A percentile compares a stretch with the other conserved stretches of the same genome.
Conservation (phyloP, 2,329 filamentous ascomycete species). For the Botrytis medusae region DNA sequence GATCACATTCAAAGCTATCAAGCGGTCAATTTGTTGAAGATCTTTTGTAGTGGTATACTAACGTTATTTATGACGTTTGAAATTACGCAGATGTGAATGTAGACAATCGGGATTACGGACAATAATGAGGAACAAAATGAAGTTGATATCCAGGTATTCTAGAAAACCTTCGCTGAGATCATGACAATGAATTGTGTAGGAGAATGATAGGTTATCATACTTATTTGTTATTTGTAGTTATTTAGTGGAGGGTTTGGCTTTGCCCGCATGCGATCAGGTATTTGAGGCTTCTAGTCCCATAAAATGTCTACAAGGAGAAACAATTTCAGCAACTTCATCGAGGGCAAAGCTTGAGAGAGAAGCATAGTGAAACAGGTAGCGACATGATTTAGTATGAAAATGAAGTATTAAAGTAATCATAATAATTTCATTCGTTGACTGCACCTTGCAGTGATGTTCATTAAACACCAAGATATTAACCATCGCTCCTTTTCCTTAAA, state of each 20-base stretch:
- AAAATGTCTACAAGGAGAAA: not conserved
- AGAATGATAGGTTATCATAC: not conserved
- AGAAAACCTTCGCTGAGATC: not conserved
- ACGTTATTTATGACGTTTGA: not conserved
- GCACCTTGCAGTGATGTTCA: not conserved
- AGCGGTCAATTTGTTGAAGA: not conserved
- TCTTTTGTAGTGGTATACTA: not conserved
- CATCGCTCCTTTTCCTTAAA: constrained; percentile 25
- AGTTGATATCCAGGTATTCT: not conserved
- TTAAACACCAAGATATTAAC: not conserved
- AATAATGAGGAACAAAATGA: not conserved
- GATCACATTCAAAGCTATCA: not conserved
- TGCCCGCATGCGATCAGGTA: not conserved
- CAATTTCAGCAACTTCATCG: not conserved
- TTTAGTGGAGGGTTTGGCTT: not conserved
- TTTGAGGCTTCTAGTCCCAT: not conserved
- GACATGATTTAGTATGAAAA: not conserved
- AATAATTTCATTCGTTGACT: not conserved
- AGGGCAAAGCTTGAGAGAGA: not conserved
- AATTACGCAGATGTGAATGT: not conserved
- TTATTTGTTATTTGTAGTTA: not conserved
- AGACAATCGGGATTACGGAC: too few species aligned
- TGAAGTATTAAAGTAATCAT: not conserved
- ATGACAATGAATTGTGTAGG: not conserved
- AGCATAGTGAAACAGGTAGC: not conserved